phyloP scores from a whole-genome alignment of 2,329 filamentous ascomycete species.

The Ilyonectria destructans region DNA sequence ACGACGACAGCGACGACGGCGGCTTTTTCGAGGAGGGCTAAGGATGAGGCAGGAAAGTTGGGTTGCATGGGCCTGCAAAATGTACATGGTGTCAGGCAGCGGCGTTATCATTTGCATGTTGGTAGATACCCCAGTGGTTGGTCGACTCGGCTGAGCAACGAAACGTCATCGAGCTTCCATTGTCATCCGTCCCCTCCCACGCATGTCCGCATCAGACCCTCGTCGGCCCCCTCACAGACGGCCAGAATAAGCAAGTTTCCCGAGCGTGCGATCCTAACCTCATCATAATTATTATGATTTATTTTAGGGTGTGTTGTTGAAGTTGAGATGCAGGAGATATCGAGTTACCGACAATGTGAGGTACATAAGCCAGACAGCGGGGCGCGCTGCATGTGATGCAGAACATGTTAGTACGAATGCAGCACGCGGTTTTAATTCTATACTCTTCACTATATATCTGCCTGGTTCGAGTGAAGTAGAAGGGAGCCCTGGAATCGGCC shows the following conservation, averaged over 20 bases:
- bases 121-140: slow-evolving; percentile 41
- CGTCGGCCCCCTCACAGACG: neutral
- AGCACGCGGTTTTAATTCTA: too few relatives aligned
- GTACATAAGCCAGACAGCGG: too few relatives aligned
- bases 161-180: slow-evolving; percentile 22
- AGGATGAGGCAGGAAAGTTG: slow-evolving; percentile 4
- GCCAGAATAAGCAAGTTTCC: neutral
- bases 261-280: neutral
- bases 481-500: neutral
- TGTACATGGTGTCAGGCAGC: slow-evolving; percentile 12
- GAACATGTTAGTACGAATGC: too few relatives aligned
- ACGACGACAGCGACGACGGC: slow-evolving; percentile 67
- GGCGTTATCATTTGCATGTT: slow-evolving; percentile 33
- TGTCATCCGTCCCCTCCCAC: neutral
- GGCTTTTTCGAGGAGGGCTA: slow-evolving; percentile 70
- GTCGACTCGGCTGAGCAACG: slow-evolving; percentile 23
- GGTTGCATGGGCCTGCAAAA: slow-evolving; percentile 15
- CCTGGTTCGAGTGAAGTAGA: neutral
- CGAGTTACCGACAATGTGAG: too few relatives aligned
- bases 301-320: too few relatives aligned
- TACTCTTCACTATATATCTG: neutral
- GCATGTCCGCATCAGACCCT: neutral
- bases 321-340: too few relatives aligned
- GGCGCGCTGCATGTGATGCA: too few relatives aligned
- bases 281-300: neutral